phyloP scores from a whole-genome alignment of 1,284 basidiomycete genomes.

The Trichosporon ovoides region DNA sequence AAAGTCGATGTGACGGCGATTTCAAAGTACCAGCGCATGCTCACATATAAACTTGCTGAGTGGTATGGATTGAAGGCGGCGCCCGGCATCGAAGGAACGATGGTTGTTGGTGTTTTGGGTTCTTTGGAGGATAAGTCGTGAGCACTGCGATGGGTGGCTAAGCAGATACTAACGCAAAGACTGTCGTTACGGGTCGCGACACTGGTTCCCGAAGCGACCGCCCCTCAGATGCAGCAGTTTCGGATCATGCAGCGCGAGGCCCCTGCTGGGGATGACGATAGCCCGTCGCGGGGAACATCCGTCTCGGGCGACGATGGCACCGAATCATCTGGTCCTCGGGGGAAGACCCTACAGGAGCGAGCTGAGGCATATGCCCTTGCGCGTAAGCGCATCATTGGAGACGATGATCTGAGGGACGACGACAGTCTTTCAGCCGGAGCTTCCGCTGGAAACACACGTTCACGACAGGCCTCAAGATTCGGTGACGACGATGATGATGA shows the following conservation, averaged over 20 bases:
- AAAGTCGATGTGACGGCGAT: slow-evolving; percentile 23
- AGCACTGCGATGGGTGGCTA: background rate
- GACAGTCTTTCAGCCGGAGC: slow-evolving; percentile 12
- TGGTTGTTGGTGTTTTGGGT: slow-evolving; percentile 36
- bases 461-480: slow-evolving; percentile 16
- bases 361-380: slow-evolving; percentile 39
- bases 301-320: slow-evolving; percentile 20
- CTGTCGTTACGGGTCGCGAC: slow-evolving; percentile 15
- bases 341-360: slow-evolving; percentile 42
- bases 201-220: slow-evolving; percentile 18
- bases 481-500: slow-evolving; percentile 30
- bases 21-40: slow-evolving; percentile 44
- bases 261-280: slow-evolving; percentile 16
- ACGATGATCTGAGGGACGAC: slow-evolving; percentile 16
- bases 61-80: slow-evolving; percentile 44
- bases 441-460: slow-evolving; percentile 12
- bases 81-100: slow-evolving; percentile 17
- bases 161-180: slow-evolving; percentile 24
- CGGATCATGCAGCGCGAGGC: slow-evolving; percentile 40
- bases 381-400: slow-evolving; percentile 39
- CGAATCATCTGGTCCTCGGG: slow-evolving; percentile 13
- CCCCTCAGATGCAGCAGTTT: slow-evolving; percentile 31
- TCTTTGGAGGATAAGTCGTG: slow-evolving; percentile 32
- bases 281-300: slow-evolving; percentile 18
- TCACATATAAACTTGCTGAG: slow-evolving; percentile 45